phyloP scores from a whole-genome alignment of 2,329 filamentous ascomycete species.

The Pseudocercospora pini-densiflorae region DNA sequence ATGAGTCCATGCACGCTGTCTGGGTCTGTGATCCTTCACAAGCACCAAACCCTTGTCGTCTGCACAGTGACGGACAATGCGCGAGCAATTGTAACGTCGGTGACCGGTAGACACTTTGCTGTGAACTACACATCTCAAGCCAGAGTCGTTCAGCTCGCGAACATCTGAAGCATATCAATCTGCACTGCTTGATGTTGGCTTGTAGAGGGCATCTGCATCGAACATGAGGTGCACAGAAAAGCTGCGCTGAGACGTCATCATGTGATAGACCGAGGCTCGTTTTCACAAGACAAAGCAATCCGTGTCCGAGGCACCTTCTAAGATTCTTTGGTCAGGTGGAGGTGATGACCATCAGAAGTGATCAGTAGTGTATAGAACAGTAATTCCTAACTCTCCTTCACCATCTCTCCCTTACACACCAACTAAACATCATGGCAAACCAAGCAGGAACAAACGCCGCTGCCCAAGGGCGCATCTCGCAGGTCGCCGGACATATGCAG shows the following conservation, averaged over 20 bases:
- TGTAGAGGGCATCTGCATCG: neutral
- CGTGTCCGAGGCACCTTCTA: neutral
- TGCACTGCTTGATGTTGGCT: no score
- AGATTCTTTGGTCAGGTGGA: neutral
- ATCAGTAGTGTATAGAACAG: neutral
- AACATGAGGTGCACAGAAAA: neutral
- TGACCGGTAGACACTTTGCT: no score
- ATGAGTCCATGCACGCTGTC: neutral
- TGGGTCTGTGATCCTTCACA: neutral
- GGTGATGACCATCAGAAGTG: neutral
- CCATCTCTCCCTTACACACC: neutral
- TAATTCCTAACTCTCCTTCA: slow-evolving; percentile 3
- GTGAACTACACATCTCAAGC: neutral
- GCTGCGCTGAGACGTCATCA: slow-evolving; percentile 1
- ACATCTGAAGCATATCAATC: no score
- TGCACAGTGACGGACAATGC: neutral
- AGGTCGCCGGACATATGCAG: slow-evolving; percentile 62
- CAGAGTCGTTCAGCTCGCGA: neutral
- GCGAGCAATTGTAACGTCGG: neutral
- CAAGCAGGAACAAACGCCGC: slow-evolving; percentile 27
- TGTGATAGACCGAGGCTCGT: neutral
- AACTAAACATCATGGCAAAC: slow-evolving; percentile 25
- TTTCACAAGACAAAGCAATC: neutral
- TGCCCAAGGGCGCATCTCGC: slow-evolving; percentile 54
- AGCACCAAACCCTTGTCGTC: slow-evolving; percentile 8